Base-by-base conservation (phyloP, 2,329 filamentous ascomycete species). In the Ceratocystis cacaofunesta region DNA sequence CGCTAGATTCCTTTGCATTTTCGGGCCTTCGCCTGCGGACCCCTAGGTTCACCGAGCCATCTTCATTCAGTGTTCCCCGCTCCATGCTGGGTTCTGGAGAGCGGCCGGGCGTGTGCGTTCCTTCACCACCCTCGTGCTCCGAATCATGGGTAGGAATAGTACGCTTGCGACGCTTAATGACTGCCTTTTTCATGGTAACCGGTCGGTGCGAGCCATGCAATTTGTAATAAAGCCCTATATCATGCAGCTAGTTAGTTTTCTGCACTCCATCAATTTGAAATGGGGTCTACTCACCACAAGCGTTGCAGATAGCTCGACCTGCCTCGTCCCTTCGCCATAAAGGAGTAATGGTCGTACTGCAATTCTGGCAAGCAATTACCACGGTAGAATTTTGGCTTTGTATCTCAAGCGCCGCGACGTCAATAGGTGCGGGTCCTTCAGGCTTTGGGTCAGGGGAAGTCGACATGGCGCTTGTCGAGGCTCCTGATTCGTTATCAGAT, bases 101-200 rank as follows among this genome's bases (percentile, higher is more conserved):
- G 48, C 71, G 75, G 6, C 73, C 75, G 19, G 77, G 75, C 2
- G 78, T 76, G 19, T 80, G 77, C 12, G 78, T 75, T 12, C 44
- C 61, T 5, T 75, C 78, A 41, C 85, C 82, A 44, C 80, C 77
- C 58, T 77, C 73, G 61, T 79, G 75, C 41, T 77, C 77, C 70
- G 30, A 67, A 30, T 78, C 80, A 61, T 81, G 78, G 19, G 89
- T 90, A 19, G 92, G 92, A 55, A 97, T 92, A 5, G 97, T 91
- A 67, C 94, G 86, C 79, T 97, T 97, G 68, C 94, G 83, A 68
- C 94, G 85, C 76, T 99, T 97, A 74, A 99, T 99, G 30, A 95
- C 89, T 2, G 90, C 88, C 75, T 96, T 97, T 76, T 97, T 99
- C 94, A 99, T 97, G n/a, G 90, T 90, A 4, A 94, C 90, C 0